Percentiles rank a stretch among this genome's conserved stretches.
Evolutionary conservation across 2,329 filamentous ascomycete genomes (phyloP).

Genomic region (Alternaria triticimaculans): DNA sequence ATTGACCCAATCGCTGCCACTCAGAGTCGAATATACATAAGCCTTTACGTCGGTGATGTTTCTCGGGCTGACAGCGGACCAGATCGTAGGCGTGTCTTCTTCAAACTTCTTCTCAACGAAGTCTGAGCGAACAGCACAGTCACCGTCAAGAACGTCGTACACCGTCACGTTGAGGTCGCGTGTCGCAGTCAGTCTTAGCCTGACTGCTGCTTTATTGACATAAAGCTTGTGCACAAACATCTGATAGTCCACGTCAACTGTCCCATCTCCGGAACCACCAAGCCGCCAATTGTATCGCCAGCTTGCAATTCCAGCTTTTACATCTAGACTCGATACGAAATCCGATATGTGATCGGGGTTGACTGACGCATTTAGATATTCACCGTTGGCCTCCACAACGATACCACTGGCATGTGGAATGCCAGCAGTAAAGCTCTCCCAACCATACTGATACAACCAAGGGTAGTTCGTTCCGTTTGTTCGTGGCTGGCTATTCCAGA

Average conservation of each 20-base stretch:
- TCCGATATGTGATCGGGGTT: conserved; percentile 64
- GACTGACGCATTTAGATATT: conserved; percentile 67
- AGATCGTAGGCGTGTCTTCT: conserved; percentile 61
- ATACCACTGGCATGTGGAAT: conserved; percentile 73
- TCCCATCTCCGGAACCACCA: conserved; percentile 44
- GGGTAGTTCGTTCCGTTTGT: conserved; percentile 69
- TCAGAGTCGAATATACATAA: conserved; percentile 61
- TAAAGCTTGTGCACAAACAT: conserved; percentile 70
- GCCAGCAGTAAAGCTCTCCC: conserved; percentile 73
- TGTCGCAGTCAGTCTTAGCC: conserved; percentile 64
- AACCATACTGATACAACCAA: conserved; percentile 73
- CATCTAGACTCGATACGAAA: conserved; percentile 67
- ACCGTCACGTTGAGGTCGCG: conserved; percentile 63
- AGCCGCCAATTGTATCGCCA: conserved; percentile 75
- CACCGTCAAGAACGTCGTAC: conserved; percentile 72
- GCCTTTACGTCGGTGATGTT: conserved; percentile 69
- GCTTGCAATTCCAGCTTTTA: conserved; percentile 66
- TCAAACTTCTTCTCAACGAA: conserved; percentile 64
- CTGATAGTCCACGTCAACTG: conserved; percentile 68
- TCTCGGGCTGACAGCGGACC: conserved; percentile 68
- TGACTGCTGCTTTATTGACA: conserved; percentile 67
- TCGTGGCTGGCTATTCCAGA: conserved; percentile 66
- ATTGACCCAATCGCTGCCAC: conserved; percentile 55
- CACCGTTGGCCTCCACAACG: conserved; percentile 61
- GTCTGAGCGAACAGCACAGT: conserved; percentile 69